Evolutionary conservation across 768 basidiomycete genomes (phyloP).

Genomic region (Lentinula aciculospora): DNA sequence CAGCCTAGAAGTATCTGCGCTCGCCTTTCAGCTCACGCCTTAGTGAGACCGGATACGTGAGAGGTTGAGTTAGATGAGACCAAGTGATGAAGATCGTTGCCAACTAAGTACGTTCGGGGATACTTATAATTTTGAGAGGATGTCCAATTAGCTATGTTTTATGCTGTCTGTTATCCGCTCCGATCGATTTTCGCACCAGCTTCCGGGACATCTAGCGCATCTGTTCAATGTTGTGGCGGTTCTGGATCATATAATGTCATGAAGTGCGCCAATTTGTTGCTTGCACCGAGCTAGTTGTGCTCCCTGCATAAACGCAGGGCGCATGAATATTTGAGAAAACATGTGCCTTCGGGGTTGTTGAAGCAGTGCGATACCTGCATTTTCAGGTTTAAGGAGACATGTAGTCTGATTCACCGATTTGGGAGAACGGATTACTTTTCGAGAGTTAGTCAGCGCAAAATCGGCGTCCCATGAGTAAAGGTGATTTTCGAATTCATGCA

Average conservation of each 20-base stretch:
- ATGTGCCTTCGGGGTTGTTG: neutral
- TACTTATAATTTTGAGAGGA: neutral
- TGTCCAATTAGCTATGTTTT: neutral
- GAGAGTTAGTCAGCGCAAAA: too few relatives aligned
- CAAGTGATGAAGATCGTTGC: too few relatives aligned
- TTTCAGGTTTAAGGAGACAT: neutral
- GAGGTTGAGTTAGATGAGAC: too few relatives aligned
- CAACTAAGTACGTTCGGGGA: neutral
- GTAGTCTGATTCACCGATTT: neutral
- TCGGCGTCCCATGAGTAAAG: neutral
- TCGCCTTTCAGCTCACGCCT: too few relatives aligned
- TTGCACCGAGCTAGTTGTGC: neutral
- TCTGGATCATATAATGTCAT: neutral
- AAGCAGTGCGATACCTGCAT: neutral
- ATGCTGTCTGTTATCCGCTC: neutral
- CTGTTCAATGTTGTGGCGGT: neutral
- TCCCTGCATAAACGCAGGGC: neutral
- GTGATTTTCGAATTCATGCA: neutral
- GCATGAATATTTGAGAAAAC: neutral
- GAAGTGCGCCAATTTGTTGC: neutral
- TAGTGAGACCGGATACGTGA: too few relatives aligned
- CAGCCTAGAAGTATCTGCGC: too few relatives aligned
- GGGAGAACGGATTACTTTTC: neutral
- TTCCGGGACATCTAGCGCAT: too few relatives aligned
- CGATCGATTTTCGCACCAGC: constrained; percentile 1